Conservation (phyloP, 768 basidiomycete species). For the Boletus eberwhitei region DNA sequence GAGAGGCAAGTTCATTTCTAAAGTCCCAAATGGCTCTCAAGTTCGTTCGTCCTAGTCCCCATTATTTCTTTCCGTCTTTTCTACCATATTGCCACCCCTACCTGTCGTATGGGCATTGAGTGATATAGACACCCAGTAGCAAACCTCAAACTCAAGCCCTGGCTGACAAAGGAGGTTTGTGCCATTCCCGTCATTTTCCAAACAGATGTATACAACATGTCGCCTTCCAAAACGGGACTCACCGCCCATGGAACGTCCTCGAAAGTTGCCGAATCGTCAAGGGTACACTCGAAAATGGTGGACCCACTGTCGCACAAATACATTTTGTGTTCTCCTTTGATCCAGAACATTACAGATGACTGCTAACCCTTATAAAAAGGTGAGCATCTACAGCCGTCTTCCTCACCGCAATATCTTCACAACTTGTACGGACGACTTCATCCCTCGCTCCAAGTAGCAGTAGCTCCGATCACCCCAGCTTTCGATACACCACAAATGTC, state of each 20-base stretch:
- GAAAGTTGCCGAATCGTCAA: constrained; percentile 4
- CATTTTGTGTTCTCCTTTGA: neutral
- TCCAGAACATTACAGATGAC: constrained; percentile 3
- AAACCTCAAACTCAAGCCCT: too few species aligned
- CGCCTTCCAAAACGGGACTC: constrained; percentile 6
- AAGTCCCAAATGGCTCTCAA: neutral
- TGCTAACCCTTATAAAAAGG: constrained; percentile 3
- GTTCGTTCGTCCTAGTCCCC: constrained; percentile 57
- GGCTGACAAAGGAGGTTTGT: too few species aligned
- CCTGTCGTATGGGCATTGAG: too few species aligned
- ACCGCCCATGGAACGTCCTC: constrained; percentile 1
- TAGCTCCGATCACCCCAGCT: neutral
- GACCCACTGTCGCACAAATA: neutral
- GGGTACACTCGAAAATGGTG: neutral
- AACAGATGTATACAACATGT: neutral
- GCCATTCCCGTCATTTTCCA: neutral
- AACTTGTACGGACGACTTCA: neutral
- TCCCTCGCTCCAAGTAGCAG: neutral
- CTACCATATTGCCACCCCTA: too few species aligned
- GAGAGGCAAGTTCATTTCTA: constrained; percentile 26
- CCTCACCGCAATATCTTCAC: neutral
- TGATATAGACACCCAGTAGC: too few species aligned
- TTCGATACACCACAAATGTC: neutral
- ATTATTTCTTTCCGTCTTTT: constrained; percentile 66
- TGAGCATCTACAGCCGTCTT: too few species aligned